Evolutionary conservation across 345 rosid species (phyloP).

Genomic region (Heritiera littoralis): DNA sequence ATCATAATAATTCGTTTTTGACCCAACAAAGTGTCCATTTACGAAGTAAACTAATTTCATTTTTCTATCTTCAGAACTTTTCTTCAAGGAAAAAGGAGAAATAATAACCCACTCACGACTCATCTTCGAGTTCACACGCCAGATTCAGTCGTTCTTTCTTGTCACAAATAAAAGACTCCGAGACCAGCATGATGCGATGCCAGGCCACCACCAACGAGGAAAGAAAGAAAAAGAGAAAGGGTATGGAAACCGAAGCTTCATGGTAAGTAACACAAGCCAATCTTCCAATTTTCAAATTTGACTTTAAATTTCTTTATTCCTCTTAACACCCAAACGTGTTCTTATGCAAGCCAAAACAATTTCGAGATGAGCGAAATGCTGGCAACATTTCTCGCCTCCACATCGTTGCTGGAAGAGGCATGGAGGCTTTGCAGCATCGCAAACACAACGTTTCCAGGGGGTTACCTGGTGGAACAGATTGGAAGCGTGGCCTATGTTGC

Average conservation of each 20-base stretch:
- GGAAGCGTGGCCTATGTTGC: slow-evolving; percentile 54
- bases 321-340: background rate
- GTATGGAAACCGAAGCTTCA: slow-evolving; percentile 17
- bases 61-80: no score
- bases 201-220: background rate
- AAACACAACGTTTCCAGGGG: slow-evolving; percentile 13
- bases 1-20: no score
- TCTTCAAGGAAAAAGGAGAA: no score
- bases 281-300: background rate
- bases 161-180: background rate
- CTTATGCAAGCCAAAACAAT: slow-evolving; percentile 24
- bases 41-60: no score
- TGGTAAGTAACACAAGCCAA: background rate
- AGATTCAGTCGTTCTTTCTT: background rate
- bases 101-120: no score
- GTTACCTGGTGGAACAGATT: slow-evolving; percentile 31
- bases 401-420: slow-evolving; percentile 49
- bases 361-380: slow-evolving; percentile 82
- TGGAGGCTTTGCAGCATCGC: slow-evolving; percentile 60
- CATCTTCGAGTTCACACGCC: no score
- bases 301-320: background rate
- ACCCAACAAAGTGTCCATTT: no score
- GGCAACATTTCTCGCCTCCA: slow-evolving; percentile 61
- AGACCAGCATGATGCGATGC: background rate
- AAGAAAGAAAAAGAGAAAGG: background rate